Base-by-base conservation (phyloP, 108 stramenopile species). In the Parmales sp. region DNA sequence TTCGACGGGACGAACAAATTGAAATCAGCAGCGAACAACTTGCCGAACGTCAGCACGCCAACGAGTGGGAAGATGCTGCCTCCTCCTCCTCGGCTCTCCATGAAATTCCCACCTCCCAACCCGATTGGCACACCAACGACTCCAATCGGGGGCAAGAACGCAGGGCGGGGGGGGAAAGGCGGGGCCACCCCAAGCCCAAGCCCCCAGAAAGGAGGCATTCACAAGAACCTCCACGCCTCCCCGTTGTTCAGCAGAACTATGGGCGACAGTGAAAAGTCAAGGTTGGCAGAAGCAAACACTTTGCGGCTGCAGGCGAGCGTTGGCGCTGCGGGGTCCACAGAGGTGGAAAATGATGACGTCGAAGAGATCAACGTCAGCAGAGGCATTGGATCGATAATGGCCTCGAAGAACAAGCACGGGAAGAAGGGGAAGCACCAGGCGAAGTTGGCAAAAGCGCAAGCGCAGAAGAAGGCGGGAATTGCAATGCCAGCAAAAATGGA, bases 351-450 rank as follows among this genome's bases (percentile, higher is more conserved):
- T n/a, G 54, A 60, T 28, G 54, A 60, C 6, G 29, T 34, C 6
- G 54, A 60, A 34, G 54, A 60, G 16, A 34, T 60, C 31, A 28
- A 60, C 28, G 36, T 60, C 3, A 34, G 31, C 2, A 23, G 54
- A 34, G 54, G 54, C 13, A 60, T 60, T 13, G 54, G 54, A 9
- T 19, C n/a, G 0, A 60, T 60, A 3, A 3, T 60, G 28, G 26
- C 54, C 26, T 11, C 54, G n/a, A 60, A 60, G 28, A 16, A 20
- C 31, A 48, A 48, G 13, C 16, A 20, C 13, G 36, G 36, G 31
- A 60, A 60, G 54, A 60, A 31, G 0, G 54, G 54, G 29, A 60
- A 60, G 54, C 26, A 60, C 16, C 54, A 60, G 54, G 54, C 54
- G 2, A 60, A 60, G 16, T 20, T 60, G 11, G 54, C 54, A 5